These are phyloP conservation scores for Lodderomyces margitis DNA, from an alignment of 1,139 yeast species.

Conservation along the genomic window DNA sequence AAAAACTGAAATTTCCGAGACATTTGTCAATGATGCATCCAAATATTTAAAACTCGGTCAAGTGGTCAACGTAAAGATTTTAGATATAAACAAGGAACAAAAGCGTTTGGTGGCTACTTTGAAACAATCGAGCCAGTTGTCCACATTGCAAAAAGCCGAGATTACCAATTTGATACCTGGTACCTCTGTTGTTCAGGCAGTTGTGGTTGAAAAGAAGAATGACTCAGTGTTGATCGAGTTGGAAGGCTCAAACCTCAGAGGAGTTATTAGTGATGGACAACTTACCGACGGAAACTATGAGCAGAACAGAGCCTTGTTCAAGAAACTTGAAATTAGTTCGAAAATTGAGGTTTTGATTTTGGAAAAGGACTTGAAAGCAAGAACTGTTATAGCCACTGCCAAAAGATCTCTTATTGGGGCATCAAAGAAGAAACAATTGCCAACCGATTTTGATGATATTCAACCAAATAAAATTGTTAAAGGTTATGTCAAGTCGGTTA, in stretches of 20 bases:
- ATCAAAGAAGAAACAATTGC: conserved; percentile 54
- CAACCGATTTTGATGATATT: conserved; percentile 59
- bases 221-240: conserved; percentile 70
- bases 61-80: conserved; percentile 70
- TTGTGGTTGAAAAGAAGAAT: conserved; percentile 71
- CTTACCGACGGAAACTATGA: conserved; percentile 73
- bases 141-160: conserved; percentile 47
- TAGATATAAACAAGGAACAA: conserved; percentile 53
- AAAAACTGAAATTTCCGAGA: conserved; percentile 83
- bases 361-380: conserved; percentile 62
- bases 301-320: conserved; percentile 63
- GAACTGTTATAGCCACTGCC: conserved; percentile 59
- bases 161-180: conserved; percentile 58
- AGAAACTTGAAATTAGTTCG: conserved; percentile 60
- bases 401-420: conserved; percentile 69
- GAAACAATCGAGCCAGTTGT: conserved; percentile 57
- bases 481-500: conserved; percentile 79
- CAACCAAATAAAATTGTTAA: conserved; percentile 45
- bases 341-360: conserved; percentile 60
- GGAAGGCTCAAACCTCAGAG: conserved; percentile 55
- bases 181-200: conserved; percentile 57
- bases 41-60: conserved; percentile 84
- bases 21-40: conserved; percentile 72
- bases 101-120: conserved; percentile 71
- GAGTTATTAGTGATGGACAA: conserved; percentile 73